Evolutionary conservation across 305 asterid genomes (phyloP), one percentile per base, ranked within the genome.

Genomic region (Plantago coronopus): DNA sequence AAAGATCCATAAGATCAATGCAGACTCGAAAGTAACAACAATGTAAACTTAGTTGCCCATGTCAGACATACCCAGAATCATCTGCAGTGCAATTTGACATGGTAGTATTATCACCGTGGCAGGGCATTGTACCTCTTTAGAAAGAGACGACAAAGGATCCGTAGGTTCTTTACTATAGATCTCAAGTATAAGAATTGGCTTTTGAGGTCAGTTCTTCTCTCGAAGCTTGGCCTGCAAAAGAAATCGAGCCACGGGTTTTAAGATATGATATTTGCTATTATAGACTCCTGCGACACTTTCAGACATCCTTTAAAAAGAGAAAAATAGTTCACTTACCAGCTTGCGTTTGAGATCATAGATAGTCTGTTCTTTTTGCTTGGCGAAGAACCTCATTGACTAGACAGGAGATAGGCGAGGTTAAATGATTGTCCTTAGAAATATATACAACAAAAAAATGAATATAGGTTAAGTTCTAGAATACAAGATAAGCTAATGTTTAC

Each of bases 381-480:
- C 94, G 67, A 84, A 93, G 74, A 81, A 89, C 88, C 78, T 93
- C 80, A 93, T 38, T 3, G 97, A 93, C 99, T 89, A 65, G 69
- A 46, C 44, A 63, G 42, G 59, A 17, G 31, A 23, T 69, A 53
- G 71, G 13, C 50, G 31, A 57, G 44, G 54, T 10, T 21, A 20
- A 49, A 5, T 7, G n/a, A 10, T 23, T 53, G 34, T 17, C 1
- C 20, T 11, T 37, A 25, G 19, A 53, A 25, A 37, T 53, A 23
- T 2, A 23, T 25, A 7, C 17, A 25, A 25, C 6, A 18, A 53
- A 16, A 19, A 20, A 53, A 23, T 19, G 1, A 46, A 48, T 11
- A 5, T 23, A n/a, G 2, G 7, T 31, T 9, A 38, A 38, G 13
- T 38, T 12, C 70, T 40, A 27, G 17, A 54, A 37, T 66, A 27